phyloP scores from a whole-genome alignment of 805 yeast species.

The Candida dajiaensis region DNA sequence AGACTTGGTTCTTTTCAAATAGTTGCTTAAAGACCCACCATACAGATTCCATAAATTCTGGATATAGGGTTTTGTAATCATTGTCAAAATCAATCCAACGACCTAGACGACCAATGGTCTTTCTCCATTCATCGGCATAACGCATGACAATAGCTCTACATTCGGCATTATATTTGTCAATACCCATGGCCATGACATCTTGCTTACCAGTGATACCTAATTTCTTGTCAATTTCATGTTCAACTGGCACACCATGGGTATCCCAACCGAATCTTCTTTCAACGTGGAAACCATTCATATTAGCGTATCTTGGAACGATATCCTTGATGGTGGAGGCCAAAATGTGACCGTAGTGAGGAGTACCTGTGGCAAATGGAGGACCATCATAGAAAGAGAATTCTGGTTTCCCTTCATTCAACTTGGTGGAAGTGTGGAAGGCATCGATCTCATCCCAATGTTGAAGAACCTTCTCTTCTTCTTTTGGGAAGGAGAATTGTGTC shows the following conservation, averaged over 20 bases:
- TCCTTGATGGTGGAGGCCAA: slow-evolving; percentile 96
- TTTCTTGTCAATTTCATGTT: slow-evolving; percentile 97
- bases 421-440: slow-evolving; percentile 86
- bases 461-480: slow-evolving; percentile 81
- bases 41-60: slow-evolving; percentile 93
- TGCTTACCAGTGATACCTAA: slow-evolving; percentile 89
- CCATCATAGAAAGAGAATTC: slow-evolving; percentile 95
- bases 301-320: slow-evolving; percentile 94
- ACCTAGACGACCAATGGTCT: slow-evolving; percentile 88
- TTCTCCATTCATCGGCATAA: slow-evolving; percentile 92
- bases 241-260: slow-evolving; percentile 98
- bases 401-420: slow-evolving; percentile 79
- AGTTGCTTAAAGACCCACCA: slow-evolving; percentile 98
- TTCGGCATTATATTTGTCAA: slow-evolving; percentile 88
- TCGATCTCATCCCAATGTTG: slow-evolving; percentile 83
- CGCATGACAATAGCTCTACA: slow-evolving; percentile 98
- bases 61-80: slow-evolving; percentile 95
- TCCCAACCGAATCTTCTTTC: slow-evolving; percentile 99
- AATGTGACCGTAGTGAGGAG: slow-evolving; percentile 98
- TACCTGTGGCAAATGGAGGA: slow-evolving; percentile 99
- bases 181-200: slow-evolving; percentile 91
- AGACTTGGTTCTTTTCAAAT: slow-evolving; percentile 79
- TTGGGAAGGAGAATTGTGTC: slow-evolving; percentile 65
- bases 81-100: slow-evolving; percentile 99
- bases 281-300: slow-evolving; percentile 94